phyloP scores from a whole-genome alignment of 176 grass and related monocot genomes.

The Triticum urartu region DNA sequence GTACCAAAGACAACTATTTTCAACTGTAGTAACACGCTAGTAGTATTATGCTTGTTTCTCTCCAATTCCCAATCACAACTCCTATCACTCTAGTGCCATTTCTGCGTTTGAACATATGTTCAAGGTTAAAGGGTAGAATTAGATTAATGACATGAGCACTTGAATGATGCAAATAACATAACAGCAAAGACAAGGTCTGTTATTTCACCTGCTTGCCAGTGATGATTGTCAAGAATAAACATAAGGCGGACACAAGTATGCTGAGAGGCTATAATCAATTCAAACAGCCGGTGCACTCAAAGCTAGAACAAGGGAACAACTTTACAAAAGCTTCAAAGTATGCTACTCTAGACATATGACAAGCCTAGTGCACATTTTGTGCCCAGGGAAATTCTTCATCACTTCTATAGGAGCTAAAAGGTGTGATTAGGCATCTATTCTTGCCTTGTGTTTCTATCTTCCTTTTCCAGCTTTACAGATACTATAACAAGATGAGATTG shows the following conservation, averaged over 20 bases:
- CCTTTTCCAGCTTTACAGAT: neutral
- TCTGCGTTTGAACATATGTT: neutral
- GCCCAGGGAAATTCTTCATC: neutral
- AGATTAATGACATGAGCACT: neutral
- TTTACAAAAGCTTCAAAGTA: neutral
- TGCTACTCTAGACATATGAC: conserved; percentile 9
- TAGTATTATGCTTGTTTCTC: neutral
- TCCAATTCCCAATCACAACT: neutral
- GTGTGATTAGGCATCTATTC: conserved; percentile 26
- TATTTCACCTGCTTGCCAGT: neutral
- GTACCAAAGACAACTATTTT: neutral
- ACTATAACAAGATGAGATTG: neutral
- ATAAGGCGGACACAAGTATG: neutral
- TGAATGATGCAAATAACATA: neutral
- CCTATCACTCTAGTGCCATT: neutral
- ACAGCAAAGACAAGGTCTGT: neutral
- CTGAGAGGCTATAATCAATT: neutral
- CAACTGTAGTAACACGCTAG: neutral
- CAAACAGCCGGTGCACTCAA: conserved; percentile 21
- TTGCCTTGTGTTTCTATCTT: conserved; percentile 32
- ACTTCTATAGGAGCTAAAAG: conserved; percentile 19
- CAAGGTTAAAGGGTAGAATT: neutral
- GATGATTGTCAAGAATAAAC: conserved; percentile 6
- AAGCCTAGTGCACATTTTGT: conserved; percentile 16
- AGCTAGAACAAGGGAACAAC: neutral